Evolutionary conservation across 305 asterid species (phyloP).

Genomic region (Caryopteris hybrid): DNA sequence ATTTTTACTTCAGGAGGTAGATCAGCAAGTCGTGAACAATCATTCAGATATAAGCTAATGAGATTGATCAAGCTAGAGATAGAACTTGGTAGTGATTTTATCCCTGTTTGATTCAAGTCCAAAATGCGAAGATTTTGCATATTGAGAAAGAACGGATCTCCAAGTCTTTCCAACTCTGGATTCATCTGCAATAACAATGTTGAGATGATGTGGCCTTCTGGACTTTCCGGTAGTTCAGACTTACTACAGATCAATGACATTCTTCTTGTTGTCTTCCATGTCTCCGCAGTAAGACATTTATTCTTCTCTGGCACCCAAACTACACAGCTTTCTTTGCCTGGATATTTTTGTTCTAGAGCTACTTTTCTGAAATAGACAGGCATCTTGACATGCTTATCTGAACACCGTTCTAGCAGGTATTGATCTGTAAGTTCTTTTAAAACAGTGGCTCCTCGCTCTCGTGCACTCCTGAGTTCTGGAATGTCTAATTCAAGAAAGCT

Average conservation of each 20-base stretch:
- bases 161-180: not conserved
- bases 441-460: conserved; percentile 14
- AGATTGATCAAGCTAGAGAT: conserved; percentile 13
- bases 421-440: conserved; percentile 18
- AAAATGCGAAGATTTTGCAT: conserved; percentile 19
- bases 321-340: not conserved
- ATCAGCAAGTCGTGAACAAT: conserved; percentile 3
- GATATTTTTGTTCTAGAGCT: not conserved
- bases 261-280: not conserved
- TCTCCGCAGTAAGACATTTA: not conserved
- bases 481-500: not conserved
- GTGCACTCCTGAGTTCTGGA: not conserved
- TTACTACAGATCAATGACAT: not conserved
- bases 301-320: not conserved
- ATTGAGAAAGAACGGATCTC: not conserved
- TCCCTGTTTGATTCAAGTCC: conserved; percentile 12
- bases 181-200: conserved; percentile 16
- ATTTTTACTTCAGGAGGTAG: not conserved
- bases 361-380: conserved; percentile 11
- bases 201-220: not conserved
- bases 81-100: not conserved
- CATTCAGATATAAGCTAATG: conserved; percentile 9
- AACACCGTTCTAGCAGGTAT: not conserved
- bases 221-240: not conserved
- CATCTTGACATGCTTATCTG: conserved; percentile 15